Percentiles rank a stretch among this genome's conserved stretches.
These are phyloP conservation scores for Chytriomyces sp. DNA, from an alignment of 192 early-diverging fungal species.

Conservation along the genomic window DNA sequence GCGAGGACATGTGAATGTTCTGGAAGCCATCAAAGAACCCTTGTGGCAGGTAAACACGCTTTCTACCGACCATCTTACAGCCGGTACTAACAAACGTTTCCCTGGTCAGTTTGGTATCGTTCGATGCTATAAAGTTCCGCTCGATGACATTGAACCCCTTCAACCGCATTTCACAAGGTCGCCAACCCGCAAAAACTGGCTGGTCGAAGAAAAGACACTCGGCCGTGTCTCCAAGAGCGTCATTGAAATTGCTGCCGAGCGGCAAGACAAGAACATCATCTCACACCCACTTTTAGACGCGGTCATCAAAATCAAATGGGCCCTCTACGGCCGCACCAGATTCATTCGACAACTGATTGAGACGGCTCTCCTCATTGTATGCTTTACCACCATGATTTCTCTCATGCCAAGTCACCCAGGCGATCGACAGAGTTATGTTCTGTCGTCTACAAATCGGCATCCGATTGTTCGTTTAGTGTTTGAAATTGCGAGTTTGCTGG, in stretches of 20 bases:
- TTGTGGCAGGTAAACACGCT: constrained; percentile 19
- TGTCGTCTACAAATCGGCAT: constrained; percentile 7
- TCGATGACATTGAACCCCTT: constrained; percentile 30
- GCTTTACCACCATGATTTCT: constrained; percentile 9
- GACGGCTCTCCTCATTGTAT: constrained; percentile 7
- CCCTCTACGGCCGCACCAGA: constrained; percentile 27
- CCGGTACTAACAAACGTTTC: not conserved
- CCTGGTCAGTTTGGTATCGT: constrained; percentile 20
- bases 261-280: constrained; percentile 32
- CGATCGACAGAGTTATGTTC: constrained; percentile 11
- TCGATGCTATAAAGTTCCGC: constrained; percentile 25
- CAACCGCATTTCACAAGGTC: not conserved
- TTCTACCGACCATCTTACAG: not conserved
- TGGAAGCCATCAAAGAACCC: constrained; percentile 33
- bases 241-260: constrained; percentile 32
- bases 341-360: constrained; percentile 26
- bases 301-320: constrained; percentile 39
- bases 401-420: constrained; percentile 17
- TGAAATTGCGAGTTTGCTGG: not conserved
- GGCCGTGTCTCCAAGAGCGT: constrained; percentile 12
- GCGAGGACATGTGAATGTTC: constrained; percentile 9
- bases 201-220: not conserved
- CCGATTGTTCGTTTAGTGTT: constrained; percentile 7
- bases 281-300: constrained; percentile 25
- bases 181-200: not conserved